Percentiles rank a stretch among this genome's conserved stretches.
Evolutionary conservation across 2,329 filamentous ascomycete species (phyloP).

Genomic region (Botryotinia globosa): DNA sequence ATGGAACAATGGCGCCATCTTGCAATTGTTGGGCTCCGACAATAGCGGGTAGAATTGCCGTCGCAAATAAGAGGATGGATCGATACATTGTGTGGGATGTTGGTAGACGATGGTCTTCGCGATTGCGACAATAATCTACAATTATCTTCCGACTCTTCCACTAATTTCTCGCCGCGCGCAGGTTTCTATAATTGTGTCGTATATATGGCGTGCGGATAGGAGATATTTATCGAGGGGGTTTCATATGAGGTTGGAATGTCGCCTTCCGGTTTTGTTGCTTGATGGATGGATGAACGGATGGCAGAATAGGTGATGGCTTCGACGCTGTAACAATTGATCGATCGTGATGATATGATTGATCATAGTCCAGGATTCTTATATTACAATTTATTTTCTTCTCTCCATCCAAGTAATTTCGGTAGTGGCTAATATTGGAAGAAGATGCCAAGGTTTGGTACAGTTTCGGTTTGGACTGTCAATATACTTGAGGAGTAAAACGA

Average conservation of each 20-base stretch:
- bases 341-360: not conserved
- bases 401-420: conserved; percentile 11
- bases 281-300: not conserved
- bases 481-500: not conserved
- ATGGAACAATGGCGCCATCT: conserved; percentile 49
- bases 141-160: not conserved
- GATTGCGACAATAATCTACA: not conserved
- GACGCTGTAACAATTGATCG: not conserved
- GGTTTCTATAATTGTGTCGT: not conserved
- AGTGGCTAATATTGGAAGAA: not conserved
- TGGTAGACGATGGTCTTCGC: not conserved
- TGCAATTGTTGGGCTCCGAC: conserved; percentile 15
- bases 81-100: conserved; percentile 16
- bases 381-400: not conserved
- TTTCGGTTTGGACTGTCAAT: not conserved
- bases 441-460: not conserved
- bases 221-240: not conserved
- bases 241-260: not conserved
- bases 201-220: not conserved
- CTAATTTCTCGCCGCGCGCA: not conserved
- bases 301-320: not conserved
- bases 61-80: conserved; percentile 16
- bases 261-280: not conserved
- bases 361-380: conserved; percentile 1
- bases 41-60: conserved; percentile 14